A percentile compares a stretch with the other conserved stretches of the same genome.
Evolutionary conservation across 2,329 filamentous ascomycete species (phyloP).

Genomic region (Lachnellula arida): DNA sequence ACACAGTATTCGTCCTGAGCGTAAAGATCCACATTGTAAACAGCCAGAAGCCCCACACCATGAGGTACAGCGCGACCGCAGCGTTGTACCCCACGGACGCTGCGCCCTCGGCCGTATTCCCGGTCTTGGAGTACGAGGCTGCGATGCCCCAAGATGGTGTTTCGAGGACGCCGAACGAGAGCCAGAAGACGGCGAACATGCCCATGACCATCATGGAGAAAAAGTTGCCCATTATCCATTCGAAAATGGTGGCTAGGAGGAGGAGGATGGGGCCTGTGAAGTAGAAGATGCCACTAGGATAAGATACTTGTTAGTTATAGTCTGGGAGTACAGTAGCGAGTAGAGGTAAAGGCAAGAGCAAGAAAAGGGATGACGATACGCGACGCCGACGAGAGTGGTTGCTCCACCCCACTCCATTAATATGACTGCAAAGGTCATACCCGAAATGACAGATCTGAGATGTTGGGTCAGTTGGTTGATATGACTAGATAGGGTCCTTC

Average conservation of each 20-base stretch:
- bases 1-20: constrained; percentile 45
- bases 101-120: constrained; percentile 40
- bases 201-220: constrained; percentile 49
- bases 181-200: constrained; percentile 46
- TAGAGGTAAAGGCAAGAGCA: background rate
- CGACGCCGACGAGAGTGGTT: constrained; percentile 17
- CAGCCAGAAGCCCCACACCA: constrained; percentile 49
- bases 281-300: constrained; percentile 23
- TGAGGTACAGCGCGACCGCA: constrained; percentile 44
- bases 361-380: constrained; percentile 9
- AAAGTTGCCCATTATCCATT: constrained; percentile 50
- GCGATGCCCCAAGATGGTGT: constrained; percentile 45
- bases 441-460: constrained; percentile 35
- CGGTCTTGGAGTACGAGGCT: constrained; percentile 38
- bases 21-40: constrained; percentile 49
- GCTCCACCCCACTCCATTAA: constrained; percentile 24
- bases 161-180: constrained; percentile 47
- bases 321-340: background rate
- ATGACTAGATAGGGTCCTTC: background rate
- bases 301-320: background rate
- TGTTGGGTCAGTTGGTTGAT: background rate
- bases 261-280: constrained; percentile 42
- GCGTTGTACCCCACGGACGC: constrained; percentile 43
- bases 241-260: constrained; percentile 43
- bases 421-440: constrained; percentile 17